Base-by-base conservation (phyloP, 2,329 filamentous ascomycete species). In the Chaetomium sp. region DNA sequence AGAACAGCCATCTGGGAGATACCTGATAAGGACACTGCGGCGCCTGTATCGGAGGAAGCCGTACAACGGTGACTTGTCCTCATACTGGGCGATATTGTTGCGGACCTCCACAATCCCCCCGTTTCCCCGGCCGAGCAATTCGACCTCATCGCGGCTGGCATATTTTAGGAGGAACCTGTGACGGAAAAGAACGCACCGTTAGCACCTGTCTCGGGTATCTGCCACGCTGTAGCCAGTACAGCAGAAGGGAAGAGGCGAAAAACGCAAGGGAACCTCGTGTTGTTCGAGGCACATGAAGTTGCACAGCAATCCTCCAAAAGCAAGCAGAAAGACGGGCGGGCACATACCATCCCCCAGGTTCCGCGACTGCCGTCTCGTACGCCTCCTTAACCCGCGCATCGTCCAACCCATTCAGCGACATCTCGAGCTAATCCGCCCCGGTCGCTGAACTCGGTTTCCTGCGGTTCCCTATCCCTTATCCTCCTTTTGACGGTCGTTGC, bases 361-460 rank as follows among this genome's bases (percentile, higher is more conserved):
- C 94, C 58, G 82, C 81, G 65, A 86, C 77, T 55, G 89, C 88
- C 65, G 82, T 77, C 69, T 91, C 87, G 74, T 95, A 86, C 67
- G 91, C 91, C 75, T 95, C 89, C 73, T 85, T 82, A 74, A 99
- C 81, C 69, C 84, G 81, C 65, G 81, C 76, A 75, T 84, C 81
- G 76, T 96, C 91, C 74, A 97, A 80, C 62, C 94, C 94, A 84
- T 96, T 96, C 73, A 97, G 80, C 78, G 92, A 96, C 92, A 97
- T 97, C 64, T 71, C 70, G 64, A 58, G 48, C 33, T 61, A 56
- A 45, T 55, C 46, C 19, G 10, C 44, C 10, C 40, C 5, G 6
- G 42, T 27, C 11, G 49, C 49, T 45, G 52, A 27, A 27, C 19
- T 58, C 57, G 53, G 49, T 33, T 37, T 54, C 38, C 54, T 45